phyloP scores from a whole-genome alignment of 2,329 filamentous ascomycete species.

The Dothideomycetes sp. region DNA sequence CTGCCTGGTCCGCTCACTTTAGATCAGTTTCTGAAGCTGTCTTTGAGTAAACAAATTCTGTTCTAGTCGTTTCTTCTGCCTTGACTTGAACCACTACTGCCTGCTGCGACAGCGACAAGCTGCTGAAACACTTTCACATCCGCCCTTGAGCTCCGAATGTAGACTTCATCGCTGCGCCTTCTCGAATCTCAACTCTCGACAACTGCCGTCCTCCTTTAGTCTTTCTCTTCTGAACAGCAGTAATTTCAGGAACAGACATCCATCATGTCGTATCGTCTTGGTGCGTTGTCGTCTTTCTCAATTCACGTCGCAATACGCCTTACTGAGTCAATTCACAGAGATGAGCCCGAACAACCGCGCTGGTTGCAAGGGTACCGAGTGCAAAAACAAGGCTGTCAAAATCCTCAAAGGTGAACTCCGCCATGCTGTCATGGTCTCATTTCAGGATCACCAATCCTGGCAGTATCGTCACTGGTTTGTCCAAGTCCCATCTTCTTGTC shows the following conservation, averaged over 20 bases:
- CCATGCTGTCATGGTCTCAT: constrained; percentile 62
- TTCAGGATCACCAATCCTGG: constrained; percentile 54
- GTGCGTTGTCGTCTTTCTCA: constrained; percentile 15
- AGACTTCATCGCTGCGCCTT: no score
- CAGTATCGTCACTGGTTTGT: constrained; percentile 79
- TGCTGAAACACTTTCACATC: no score
- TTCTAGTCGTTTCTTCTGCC: no score
- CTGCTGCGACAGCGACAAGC: no score
- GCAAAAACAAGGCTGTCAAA: constrained; percentile 61
- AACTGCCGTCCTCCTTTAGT: no score
- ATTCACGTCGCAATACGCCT: no score
- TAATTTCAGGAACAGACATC: constrained; percentile 14
- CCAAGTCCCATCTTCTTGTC: not conserved
- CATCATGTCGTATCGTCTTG: constrained; percentile 23
- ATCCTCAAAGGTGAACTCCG: constrained; percentile 72
- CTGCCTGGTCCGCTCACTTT: no score
- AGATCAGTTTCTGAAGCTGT: no score
- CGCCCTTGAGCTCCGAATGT: no score
- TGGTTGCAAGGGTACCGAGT: constrained; percentile 61
- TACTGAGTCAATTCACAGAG: constrained; percentile 43
- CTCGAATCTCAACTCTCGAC: no score
- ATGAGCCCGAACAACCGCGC: constrained; percentile 62
- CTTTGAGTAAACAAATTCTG: no score
- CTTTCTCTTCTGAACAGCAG: constrained; percentile 17
- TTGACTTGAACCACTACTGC: no score